phyloP scores from a whole-genome alignment of 176 grass and related monocot species.

The Melocanna baccifera region DNA sequence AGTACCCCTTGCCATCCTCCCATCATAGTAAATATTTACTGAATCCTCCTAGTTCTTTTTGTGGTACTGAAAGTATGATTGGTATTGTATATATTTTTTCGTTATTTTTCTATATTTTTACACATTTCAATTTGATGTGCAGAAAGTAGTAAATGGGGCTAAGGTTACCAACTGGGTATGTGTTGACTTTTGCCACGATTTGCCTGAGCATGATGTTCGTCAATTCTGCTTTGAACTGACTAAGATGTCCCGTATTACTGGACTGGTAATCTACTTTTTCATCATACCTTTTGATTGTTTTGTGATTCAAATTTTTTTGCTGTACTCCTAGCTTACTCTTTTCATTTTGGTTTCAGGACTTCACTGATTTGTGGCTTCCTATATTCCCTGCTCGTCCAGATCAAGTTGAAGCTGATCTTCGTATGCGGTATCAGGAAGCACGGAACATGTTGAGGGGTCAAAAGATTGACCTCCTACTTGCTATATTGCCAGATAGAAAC shows the following conservation, averaged over 20 bases:
- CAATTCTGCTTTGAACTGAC: not conserved
- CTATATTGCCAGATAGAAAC: slow-evolving; percentile 55
- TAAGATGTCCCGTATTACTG: not conserved
- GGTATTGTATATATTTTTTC: not conserved
- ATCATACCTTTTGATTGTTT: not conserved
- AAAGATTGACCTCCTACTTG: slow-evolving; percentile 51
- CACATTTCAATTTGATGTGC: not conserved
- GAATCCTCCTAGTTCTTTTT: not conserved
- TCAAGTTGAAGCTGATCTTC: slow-evolving; percentile 19
- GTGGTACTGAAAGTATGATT: not conserved
- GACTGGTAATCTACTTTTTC: slow-evolving; percentile 32
- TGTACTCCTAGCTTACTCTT: not conserved
- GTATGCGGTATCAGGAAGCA: not conserved
- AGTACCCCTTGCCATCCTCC: not conserved
- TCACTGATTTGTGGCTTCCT: not conserved
- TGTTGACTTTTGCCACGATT: slow-evolving; percentile 13
- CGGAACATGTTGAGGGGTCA: not conserved
- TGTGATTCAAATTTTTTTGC: not conserved
- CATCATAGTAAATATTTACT: not conserved
- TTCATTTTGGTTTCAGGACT: slow-evolving; percentile 21
- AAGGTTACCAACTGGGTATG: slow-evolving; percentile 21
- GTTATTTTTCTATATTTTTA: not conserved
- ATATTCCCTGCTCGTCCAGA: slow-evolving; percentile 10
- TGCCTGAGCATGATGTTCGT: rapidly evolving
- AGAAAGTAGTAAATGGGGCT: slow-evolving; percentile 43